phyloP scores from a whole-genome alignment of 441 rosid species.

The Dalechampia spathulata region DNA sequence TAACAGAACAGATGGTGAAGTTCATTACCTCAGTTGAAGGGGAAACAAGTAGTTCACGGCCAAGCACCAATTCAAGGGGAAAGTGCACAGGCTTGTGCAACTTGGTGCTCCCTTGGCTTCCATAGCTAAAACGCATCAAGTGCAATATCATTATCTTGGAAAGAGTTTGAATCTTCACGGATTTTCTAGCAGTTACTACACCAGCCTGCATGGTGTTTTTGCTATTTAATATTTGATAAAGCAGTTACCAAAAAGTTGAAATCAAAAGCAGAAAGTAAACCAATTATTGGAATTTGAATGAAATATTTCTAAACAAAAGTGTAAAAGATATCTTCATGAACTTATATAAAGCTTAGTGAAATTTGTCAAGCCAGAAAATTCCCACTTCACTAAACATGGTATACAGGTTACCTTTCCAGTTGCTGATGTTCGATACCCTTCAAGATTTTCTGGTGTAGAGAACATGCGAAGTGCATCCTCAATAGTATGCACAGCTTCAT shows the following conservation, averaged over 20 bases:
- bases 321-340: background rate
- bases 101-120: conserved; percentile 89
- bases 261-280: background rate
- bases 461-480: conserved; percentile 83
- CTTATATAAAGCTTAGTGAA: background rate
- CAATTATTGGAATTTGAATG: too few species aligned
- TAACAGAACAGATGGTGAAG: background rate
- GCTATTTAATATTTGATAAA: background rate
- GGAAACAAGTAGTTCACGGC: conserved; percentile 61
- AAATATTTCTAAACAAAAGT: too few species aligned
- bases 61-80: conserved; percentile 67
- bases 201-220: conserved; percentile 44
- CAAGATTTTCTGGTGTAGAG: conserved; percentile 75
- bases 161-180: conserved; percentile 66
- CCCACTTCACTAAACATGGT: background rate
- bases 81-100: conserved; percentile 79
- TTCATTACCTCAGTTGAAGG: conserved; percentile 48
- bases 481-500: conserved; percentile 58
- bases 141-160: conserved; percentile 92
- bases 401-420: conserved; percentile 59
- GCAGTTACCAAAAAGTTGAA: background rate
- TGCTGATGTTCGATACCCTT: conserved; percentile 73
- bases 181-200: conserved; percentile 77
- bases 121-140: conserved; percentile 91
- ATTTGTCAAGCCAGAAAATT: background rate